These are phyloP conservation scores for Didymella segeticola DNA, from an alignment of 2,329 filamentous ascomycete species.

Conservation along the genomic window DNA sequence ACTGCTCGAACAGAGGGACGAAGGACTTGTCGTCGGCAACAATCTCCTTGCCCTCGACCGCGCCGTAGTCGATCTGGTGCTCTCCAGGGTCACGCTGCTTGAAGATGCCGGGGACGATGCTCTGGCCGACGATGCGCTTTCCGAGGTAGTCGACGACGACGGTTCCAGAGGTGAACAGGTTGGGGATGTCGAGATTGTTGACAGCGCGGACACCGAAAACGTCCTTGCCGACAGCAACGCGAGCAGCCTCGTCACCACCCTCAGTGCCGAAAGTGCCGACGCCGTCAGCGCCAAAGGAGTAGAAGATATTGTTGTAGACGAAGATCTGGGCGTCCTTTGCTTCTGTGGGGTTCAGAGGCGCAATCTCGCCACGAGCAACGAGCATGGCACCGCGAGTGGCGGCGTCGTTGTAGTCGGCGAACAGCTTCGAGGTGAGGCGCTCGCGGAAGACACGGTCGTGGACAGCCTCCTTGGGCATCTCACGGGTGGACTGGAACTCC, in stretches of 20 bases:
- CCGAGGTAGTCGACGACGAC: slow-evolving; percentile 97
- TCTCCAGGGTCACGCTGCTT: slow-evolving; percentile 97
- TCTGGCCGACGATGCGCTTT: slow-evolving; percentile 96
- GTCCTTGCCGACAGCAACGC: slow-evolving; percentile 95
- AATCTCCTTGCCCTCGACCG: slow-evolving; percentile 94
- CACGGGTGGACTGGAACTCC: slow-evolving; percentile 95
- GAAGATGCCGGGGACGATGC: slow-evolving; percentile 98
- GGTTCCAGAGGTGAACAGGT: slow-evolving; percentile 92
- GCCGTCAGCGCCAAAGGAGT: slow-evolving; percentile 96
- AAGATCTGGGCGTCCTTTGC: slow-evolving; percentile 94
- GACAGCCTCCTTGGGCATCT: slow-evolving; percentile 90
- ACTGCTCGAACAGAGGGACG: slow-evolving; percentile 80
- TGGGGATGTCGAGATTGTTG: slow-evolving; percentile 95
- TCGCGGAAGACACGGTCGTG: slow-evolving; percentile 97
- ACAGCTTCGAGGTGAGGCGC: slow-evolving; percentile 90
- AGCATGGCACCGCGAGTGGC: slow-evolving; percentile 90
- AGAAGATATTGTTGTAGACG: slow-evolving; percentile 99
- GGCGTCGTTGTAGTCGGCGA: slow-evolving; percentile 96
- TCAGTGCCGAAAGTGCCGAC: slow-evolving; percentile 97
- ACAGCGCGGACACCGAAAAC: slow-evolving; percentile 92
- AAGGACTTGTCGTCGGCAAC: slow-evolving; percentile 92
- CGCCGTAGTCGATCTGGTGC: slow-evolving; percentile 98
- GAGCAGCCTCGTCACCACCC: slow-evolving; percentile 93
- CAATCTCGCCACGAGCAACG: slow-evolving; percentile 90
- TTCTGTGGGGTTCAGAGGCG: slow-evolving; percentile 94